A percentile compares a stretch with the other conserved stretches of the same genome.
Conservation (phyloP, 805 yeast species). For the Saturnispora diversa region DNA sequence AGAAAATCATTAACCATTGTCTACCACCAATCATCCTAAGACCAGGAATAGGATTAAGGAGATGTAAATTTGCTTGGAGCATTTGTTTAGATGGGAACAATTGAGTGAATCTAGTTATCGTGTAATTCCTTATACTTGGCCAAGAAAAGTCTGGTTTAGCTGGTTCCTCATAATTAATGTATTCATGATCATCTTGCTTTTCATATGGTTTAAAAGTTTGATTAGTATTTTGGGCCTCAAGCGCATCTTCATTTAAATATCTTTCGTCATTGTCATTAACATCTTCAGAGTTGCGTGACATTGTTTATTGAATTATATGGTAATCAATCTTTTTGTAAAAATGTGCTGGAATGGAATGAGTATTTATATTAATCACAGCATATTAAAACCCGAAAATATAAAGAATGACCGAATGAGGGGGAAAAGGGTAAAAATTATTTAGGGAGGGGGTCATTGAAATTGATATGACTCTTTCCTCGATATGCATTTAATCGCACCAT, state of each 20-base stretch:
- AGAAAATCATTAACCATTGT: slow-evolving; percentile 50
- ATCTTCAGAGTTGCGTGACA: too few species aligned
- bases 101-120: slow-evolving; percentile 40
- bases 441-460: too few species aligned
- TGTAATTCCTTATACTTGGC: slow-evolving; percentile 30
- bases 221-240: slow-evolving; percentile 7
- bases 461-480: too few species aligned
- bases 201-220: slow-evolving; percentile 9
- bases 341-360: too few species aligned
- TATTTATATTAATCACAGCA: too few species aligned
- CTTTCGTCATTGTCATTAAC: background rate
- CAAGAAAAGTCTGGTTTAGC: slow-evolving; percentile 28
- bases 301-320: too few species aligned
- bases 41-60: slow-evolving; percentile 58
- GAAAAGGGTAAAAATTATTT: too few species aligned
- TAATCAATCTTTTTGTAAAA: too few species aligned
- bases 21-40: slow-evolving; percentile 38
- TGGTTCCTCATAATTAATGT: slow-evolving; percentile 10
- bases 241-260: background rate
- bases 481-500: too few species aligned
- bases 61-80: slow-evolving; percentile 30
- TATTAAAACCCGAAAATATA: too few species aligned
- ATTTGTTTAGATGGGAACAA: slow-evolving; percentile 40
- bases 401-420: too few species aligned
- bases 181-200: slow-evolving; percentile 2